Evolutionary conservation across 352 stramenopile species (phyloP), one percentile per base, ranked within the genome.

Genomic region (Globisporangium parvum): DNA sequence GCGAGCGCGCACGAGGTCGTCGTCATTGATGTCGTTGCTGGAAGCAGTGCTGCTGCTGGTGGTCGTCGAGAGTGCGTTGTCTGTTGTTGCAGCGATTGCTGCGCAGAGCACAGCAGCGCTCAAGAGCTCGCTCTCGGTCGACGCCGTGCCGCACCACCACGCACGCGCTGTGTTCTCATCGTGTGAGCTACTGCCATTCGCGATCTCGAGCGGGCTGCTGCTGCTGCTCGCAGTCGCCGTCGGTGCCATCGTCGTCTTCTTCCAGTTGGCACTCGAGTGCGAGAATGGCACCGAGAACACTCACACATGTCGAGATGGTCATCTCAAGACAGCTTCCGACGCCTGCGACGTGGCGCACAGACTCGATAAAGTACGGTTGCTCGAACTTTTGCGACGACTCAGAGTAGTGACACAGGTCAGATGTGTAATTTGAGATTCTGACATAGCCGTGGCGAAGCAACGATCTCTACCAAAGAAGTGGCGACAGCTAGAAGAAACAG

Each of bases 51-150:
- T n/a, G n/a, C n/a, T n/a, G n/a, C n/a, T 45, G 41, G 66, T 45
- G 56, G 44, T 49, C 3, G 46, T 23, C 6, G 46, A 10, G 9
- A 37, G 8, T 8, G 28, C 10, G 46, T 64, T 49, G 37, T 31
- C 31, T 10, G 51, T 57, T 3, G 60, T 49, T 11, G 47, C 72
- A 45, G 70, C 65, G 45, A 90, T 60, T 2, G 81, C 80, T 9
- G 77, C 81, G 63, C 84, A 93, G 31, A 93, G 48, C 24, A 93
- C 76, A 20, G 81, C 81, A 21, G 84, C 81, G 59, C 82, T 87
- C 18, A 91, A 64, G 42, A 91, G 52, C 53, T 89, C 81, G 21
- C 66, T 84, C 75, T 91, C 81, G 50, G 73, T 88, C 47, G 71
- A 74, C 10, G 66, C 71, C 2, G 51, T 41, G 51, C 72, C 74